Evolutionary conservation across 2,329 filamentous ascomycete genomes (phyloP).

Genomic region (Dryadomyces sulphureus): DNA sequence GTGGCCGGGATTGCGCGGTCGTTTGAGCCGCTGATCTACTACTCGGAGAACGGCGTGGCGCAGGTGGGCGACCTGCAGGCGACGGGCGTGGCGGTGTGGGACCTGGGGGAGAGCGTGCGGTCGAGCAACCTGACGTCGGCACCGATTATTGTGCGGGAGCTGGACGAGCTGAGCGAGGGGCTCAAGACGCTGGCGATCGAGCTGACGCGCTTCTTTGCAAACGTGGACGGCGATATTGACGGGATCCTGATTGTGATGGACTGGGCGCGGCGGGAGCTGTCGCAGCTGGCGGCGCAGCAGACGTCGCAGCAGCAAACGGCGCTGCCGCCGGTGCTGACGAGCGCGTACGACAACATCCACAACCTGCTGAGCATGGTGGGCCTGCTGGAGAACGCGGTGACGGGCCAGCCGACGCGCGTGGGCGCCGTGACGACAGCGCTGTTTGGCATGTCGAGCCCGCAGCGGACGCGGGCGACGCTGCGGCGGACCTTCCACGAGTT

Average conservation of each 20-base stretch:
- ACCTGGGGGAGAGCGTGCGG: conserved; percentile 79
- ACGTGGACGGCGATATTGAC: conserved; percentile 86
- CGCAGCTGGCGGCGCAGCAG: conserved; percentile 45
- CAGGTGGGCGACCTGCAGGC: conserved; percentile 83
- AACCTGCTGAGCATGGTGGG: conserved; percentile 53
- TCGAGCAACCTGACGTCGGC: conserved; percentile 84
- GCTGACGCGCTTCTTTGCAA: conserved; percentile 82
- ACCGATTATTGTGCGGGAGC: conserved; percentile 67
- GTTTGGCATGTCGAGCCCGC: conserved; percentile 67
- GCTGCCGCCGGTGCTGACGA: conserved; percentile 44
- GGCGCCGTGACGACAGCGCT: conserved; percentile 56
- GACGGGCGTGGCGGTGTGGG: conserved; percentile 87
- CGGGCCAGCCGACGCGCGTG: conserved; percentile 48
- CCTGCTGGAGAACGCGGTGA: conserved; percentile 36
- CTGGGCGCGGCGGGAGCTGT: conserved; percentile 78
- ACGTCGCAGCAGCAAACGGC: conserved; percentile 14
- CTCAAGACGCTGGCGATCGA: conserved; percentile 74
- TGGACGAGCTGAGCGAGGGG: conserved; percentile 75
- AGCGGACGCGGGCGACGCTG: conserved; percentile 66
- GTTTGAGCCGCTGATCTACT: conserved; percentile 89
- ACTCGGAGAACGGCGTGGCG: conserved; percentile 74
- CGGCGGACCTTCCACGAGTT: conserved; percentile 84
- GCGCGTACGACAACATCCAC: conserved; percentile 72
- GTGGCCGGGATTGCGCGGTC: conserved; percentile 79
- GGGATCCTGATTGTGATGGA: conserved; percentile 90